Conservation (phyloP, 495 filamentous ascomycete genomes). For the Neurospora sp. region DNA sequence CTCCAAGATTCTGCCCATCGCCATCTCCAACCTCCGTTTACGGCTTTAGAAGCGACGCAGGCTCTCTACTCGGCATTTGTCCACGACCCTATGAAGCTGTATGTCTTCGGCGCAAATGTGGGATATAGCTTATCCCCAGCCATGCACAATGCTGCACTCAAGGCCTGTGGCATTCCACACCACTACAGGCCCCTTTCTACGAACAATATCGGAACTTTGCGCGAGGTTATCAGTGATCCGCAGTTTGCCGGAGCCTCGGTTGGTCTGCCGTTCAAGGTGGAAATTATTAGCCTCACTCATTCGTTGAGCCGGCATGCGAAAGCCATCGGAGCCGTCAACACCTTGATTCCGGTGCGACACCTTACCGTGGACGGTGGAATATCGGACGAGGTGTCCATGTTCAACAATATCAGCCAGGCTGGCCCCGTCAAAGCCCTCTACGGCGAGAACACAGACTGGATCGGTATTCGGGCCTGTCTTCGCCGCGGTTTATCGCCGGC, state of each 20-base stretch:
- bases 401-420: slow-evolving; percentile 48
- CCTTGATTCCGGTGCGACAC: slow-evolving; percentile 58
- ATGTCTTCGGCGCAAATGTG: slow-evolving; percentile 59
- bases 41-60: slow-evolving; percentile 49
- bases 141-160: slow-evolving; percentile 66
- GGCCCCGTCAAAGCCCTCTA: slow-evolving; percentile 58
- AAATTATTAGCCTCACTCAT: slow-evolving; percentile 52
- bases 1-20: slow-evolving; percentile 5
- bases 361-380: slow-evolving; percentile 46
- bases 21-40: slow-evolving; percentile 32
- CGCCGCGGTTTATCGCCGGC: slow-evolving; percentile 62
- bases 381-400: slow-evolving; percentile 45
- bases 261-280: slow-evolving; percentile 62
- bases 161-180: slow-evolving; percentile 56
- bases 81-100: slow-evolving; percentile 54
- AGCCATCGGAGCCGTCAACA: slow-evolving; percentile 69
- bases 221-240: slow-evolving; percentile 49
- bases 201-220: slow-evolving; percentile 46
- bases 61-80: slow-evolving; percentile 42
- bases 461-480: slow-evolving; percentile 54
- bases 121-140: slow-evolving; percentile 61
- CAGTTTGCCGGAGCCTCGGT: slow-evolving; percentile 62
- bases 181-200: slow-evolving; percentile 52
- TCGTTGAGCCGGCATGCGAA: slow-evolving; percentile 60
- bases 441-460: slow-evolving; percentile 74